Evolutionary conservation across 2,329 filamentous ascomycete species (phyloP).

Genomic region (Torrubiella hemipterigena): DNA sequence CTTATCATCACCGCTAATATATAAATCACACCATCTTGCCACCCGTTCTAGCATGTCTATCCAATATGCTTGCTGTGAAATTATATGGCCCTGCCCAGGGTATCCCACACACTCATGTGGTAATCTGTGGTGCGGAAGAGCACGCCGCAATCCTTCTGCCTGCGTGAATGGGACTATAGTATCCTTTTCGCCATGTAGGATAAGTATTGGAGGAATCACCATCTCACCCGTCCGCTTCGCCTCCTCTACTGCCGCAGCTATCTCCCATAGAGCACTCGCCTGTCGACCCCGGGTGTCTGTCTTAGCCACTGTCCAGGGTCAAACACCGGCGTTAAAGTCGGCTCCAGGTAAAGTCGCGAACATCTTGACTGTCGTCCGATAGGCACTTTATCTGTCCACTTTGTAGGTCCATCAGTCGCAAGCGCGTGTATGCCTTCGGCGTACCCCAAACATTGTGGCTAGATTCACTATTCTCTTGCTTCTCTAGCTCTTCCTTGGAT

Average conservation of each 20-base stretch:
- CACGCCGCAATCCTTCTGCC: slow-evolving; percentile 18
- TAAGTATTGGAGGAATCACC: slow-evolving; percentile 7
- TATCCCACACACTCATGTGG: slow-evolving; percentile 20
- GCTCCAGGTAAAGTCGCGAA: no score
- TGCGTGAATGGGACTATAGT: slow-evolving; percentile 19
- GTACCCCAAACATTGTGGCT: slow-evolving; percentile 20
- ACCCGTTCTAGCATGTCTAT: slow-evolving; percentile 13
- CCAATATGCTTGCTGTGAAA: slow-evolving; percentile 16
- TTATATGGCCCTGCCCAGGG: slow-evolving; percentile 18
- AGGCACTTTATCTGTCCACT: no score
- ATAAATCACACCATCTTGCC: slow-evolving; percentile 8
- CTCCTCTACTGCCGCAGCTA: slow-evolving; percentile 1
- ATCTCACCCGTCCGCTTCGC: not conserved
- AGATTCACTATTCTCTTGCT: slow-evolving; percentile 18
- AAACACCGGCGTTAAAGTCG: no score
- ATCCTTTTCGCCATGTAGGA: slow-evolving; percentile 18
- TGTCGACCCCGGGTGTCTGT: not conserved
- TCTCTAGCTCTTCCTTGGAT: slow-evolving; percentile 4
- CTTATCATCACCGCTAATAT: no score
- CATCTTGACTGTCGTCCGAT: no score
- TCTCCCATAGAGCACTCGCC: slow-evolving; percentile 1
- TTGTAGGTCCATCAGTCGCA: slow-evolving; percentile 20
- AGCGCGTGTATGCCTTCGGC: slow-evolving; percentile 17
- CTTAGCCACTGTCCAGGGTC: no score
- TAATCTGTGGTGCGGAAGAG: slow-evolving; percentile 12